Percentiles rank a stretch among this genome's conserved stretches.
Conservation (phyloP, 371 early-diverging fungal genomes). For the Saksenaea vasiformis region DNA sequence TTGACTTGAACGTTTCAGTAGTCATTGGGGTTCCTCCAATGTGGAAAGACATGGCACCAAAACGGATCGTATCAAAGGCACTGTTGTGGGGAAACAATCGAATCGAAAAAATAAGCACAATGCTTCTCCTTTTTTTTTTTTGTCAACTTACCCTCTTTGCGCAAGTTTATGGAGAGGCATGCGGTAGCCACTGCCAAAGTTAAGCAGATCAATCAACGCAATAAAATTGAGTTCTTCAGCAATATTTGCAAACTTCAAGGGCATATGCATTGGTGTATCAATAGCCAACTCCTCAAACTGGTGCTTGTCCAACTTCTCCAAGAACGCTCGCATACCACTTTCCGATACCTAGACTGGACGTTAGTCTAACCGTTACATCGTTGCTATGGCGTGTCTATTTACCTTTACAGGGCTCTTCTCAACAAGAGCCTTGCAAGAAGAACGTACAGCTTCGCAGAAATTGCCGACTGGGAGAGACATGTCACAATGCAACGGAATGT, state of each 20-base stretch:
- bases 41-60: conserved; percentile 85
- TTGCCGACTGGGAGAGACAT: conserved; percentile 31
- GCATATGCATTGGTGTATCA: conserved; percentile 64
- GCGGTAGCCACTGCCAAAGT: conserved; percentile 73
- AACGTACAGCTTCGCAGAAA: conserved; percentile 36
- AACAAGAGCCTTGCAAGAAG: conserved; percentile 29
- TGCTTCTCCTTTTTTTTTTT: not conserved
- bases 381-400: not conserved
- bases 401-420: conserved; percentile 33
- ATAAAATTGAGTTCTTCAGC: conserved; percentile 79
- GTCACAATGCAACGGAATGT: not conserved
- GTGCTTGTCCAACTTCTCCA: conserved; percentile 25
- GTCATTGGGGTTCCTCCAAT: conserved; percentile 58
- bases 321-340: conserved; percentile 27
- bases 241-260: conserved; percentile 68
- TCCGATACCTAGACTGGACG: conserved; percentile 24
- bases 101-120: not conserved
- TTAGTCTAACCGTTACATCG: not conserved
- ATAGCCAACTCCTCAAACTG: conserved; percentile 44
- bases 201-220: conserved; percentile 68
- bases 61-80: conserved; percentile 76
- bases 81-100: conserved; percentile 15
- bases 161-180: conserved; percentile 61
- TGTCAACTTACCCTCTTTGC: conserved; percentile 56
- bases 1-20: conserved; percentile 43